phyloP scores from a whole-genome alignment of 306 rosid species.

The Ceratonia siliqua region DNA sequence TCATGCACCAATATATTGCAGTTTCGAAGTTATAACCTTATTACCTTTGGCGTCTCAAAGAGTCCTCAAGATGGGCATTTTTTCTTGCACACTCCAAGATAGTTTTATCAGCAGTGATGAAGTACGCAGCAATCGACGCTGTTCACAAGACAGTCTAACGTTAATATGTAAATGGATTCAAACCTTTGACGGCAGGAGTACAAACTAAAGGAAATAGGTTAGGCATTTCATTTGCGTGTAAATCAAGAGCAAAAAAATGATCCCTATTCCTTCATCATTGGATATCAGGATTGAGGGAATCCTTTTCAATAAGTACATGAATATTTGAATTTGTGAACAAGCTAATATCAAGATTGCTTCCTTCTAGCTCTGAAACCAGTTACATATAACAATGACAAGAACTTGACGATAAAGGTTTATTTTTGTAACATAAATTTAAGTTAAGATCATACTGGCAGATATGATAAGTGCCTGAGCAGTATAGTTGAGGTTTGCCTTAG shows the following conservation, averaged over 20 bases:
- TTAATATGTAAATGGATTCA: constrained; percentile 16
- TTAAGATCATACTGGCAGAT: constrained; percentile 64
- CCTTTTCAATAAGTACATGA: constrained; percentile 16
- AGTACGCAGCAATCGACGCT: constrained; percentile 78
- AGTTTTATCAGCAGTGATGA: constrained; percentile 83
- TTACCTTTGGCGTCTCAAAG: constrained; percentile 57
- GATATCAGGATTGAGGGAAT: constrained; percentile 12
- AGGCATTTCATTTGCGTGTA: not conserved
- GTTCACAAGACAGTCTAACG: constrained; percentile 44
- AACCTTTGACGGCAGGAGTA: not conserved
- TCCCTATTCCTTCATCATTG: not conserved
- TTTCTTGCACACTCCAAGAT: constrained; percentile 89
- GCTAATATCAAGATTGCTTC: not conserved
- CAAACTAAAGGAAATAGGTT: not conserved
- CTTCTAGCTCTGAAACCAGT: constrained; percentile 13
- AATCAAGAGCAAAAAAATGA: constrained; percentile 9
- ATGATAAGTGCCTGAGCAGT: constrained; percentile 94
- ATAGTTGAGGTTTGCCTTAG: constrained; percentile 87
- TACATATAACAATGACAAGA: not conserved
- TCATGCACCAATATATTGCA: no score
- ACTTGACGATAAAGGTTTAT: not conserved
- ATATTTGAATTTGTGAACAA: constrained; percentile 2
- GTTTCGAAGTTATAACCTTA: constrained; percentile 12
- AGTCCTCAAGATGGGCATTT: constrained; percentile 65
- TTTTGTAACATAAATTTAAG: not conserved